Evolutionary conservation across 139 green algal species (phyloP), one percentile per base, ranked within the genome.

Genomic region (Haematococcus lacustris): DNA sequence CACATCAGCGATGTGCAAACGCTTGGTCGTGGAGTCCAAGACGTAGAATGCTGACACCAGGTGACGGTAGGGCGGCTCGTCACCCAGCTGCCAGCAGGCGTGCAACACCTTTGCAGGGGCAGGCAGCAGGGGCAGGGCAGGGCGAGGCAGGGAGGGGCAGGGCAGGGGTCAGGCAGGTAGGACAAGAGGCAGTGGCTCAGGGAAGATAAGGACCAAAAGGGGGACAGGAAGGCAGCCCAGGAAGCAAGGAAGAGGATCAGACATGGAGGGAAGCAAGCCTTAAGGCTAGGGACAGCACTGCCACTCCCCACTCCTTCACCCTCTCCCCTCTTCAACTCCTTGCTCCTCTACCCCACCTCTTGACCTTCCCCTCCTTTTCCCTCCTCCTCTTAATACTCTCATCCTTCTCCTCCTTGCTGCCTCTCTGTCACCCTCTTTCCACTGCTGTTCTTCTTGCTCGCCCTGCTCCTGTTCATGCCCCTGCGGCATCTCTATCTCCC

Each of bases 41-140:
- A 85, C 81, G 6, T 79, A 76, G 47, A 96, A 86, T 0, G 83
- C 75, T 5, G 83, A 68, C 3, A 91, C 84, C 7, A 98, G 66
- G 66, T 94, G 87, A 35, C 91, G 69, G 74, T 98, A 98, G 0
- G 93, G 93, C 17, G 79, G 73, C 0, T 79, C 67, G 26, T 81
- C 30, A 5, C 80, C 76, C 51, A 51, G 2, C 2, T 32, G 23
- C 88, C 88, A 94, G 66, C 78, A 87, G 25, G 90, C 88, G 57
- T 90, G 66, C 2, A 3, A 1, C 5, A 71, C 66, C 66, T n/a
- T n/a, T 71, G 66, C 37, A 53, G 7, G 33, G 26, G 9, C 32
- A 28, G 47, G 47, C 47, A 57, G 47, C 47, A 57, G 13, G 47
- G 47, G 47, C 47, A n/a, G n/a, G n/a, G n/a, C n/a, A n/a, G n/a